Evolutionary conservation across 257 asterid species (phyloP).

Genomic region (Linderniella brevidens): DNA sequence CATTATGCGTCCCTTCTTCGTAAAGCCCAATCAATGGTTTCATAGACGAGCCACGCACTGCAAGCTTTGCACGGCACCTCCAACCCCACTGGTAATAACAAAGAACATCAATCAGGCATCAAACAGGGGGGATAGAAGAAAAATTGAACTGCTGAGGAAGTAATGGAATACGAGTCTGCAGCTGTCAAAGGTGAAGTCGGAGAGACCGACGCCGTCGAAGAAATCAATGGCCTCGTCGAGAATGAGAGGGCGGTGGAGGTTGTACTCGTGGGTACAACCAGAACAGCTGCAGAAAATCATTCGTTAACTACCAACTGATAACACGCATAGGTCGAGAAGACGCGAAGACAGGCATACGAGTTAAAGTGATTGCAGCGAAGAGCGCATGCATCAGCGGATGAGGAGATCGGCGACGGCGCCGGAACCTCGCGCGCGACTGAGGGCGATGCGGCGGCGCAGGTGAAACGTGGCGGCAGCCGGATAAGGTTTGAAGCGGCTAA

Average conservation of each 20-base stretch:
- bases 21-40: conserved; percentile 81
- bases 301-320: not conserved
- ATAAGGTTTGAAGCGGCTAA: too few species aligned
- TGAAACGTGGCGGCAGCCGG: too few species aligned
- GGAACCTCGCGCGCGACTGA: not conserved
- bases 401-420: conserved; percentile 21
- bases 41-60: conserved; percentile 56
- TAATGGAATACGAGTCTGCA: conserved; percentile 47
- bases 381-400: conserved; percentile 20
- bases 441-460: too few species aligned
- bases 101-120: not conserved
- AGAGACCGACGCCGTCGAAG: conserved; percentile 43
- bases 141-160: not conserved
- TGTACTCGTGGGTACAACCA: conserved; percentile 78
- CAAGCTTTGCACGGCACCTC: conserved; percentile 97
- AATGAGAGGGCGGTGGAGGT: conserved; percentile 59
- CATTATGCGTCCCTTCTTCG: conserved; percentile 72
- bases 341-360: conserved; percentile 19
- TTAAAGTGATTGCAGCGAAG: conserved; percentile 70
- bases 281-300: conserved; percentile 49
- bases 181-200: conserved; percentile 58
- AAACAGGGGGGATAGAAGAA: conserved; percentile 5
- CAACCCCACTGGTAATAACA: conserved; percentile 64
- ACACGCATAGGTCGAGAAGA: not conserved
- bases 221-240: conserved; percentile 43